Conservation (phyloP, 169 alveolate species). For the Neospora caninum region DNA sequence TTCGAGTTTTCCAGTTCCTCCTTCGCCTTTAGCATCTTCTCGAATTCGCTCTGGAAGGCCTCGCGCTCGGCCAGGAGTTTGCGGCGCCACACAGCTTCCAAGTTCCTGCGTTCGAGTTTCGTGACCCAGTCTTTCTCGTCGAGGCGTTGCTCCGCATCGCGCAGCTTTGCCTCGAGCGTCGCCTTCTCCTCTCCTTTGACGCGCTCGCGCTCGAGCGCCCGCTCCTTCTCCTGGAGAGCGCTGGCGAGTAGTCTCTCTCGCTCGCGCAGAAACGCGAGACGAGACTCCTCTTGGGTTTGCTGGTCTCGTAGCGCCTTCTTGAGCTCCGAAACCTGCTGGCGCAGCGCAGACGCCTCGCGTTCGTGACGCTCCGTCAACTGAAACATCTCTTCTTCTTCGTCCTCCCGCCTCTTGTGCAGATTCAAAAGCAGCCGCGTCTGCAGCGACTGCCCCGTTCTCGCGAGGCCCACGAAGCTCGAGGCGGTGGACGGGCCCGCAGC, state of each 20-base stretch:
- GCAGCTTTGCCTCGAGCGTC: background rate
- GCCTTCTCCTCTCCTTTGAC: background rate
- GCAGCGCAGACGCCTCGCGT: background rate
- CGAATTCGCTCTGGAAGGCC: background rate
- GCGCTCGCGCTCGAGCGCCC: background rate
- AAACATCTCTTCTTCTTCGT: slow-evolving; percentile 9
- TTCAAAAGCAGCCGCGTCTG: background rate
- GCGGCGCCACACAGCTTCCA: background rate
- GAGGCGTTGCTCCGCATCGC: background rate
- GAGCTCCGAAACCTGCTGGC: background rate
- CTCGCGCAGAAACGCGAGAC: background rate
- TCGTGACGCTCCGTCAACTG: slow-evolving; percentile 12
- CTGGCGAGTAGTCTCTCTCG: background rate
- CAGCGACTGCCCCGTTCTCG: background rate
- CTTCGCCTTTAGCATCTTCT: background rate
- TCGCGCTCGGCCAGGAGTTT: background rate
- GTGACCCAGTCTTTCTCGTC: background rate
- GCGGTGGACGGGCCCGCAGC: too few relatives aligned
- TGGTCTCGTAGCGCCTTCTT: background rate
- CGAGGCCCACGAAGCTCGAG: background rate
- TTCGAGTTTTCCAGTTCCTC: background rate
- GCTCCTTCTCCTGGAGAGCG: background rate
- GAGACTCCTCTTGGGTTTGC: background rate
- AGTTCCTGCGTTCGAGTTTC: background rate
- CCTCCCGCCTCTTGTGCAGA: background rate